Evolutionary conservation across 2,329 filamentous ascomycete species (phyloP).

Genomic region (Dactylellina leptospora): DNA sequence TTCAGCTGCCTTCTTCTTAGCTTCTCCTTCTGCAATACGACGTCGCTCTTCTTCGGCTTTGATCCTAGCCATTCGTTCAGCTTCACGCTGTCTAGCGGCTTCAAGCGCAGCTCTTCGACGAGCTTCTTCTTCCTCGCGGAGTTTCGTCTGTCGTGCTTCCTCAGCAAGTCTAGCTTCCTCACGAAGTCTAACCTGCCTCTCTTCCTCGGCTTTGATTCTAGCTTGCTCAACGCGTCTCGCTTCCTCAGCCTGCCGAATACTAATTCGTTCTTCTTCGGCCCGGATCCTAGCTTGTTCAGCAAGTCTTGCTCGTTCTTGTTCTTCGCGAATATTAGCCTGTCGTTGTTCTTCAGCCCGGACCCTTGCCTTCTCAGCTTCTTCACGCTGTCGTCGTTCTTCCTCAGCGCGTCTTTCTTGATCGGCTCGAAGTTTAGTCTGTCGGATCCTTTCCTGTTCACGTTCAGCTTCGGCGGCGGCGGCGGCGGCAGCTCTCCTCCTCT

Average conservation of each 20-base stretch:
- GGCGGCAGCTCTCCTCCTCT: slow-evolving; percentile 14
- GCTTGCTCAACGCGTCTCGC: slow-evolving; percentile 25
- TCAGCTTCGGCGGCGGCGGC: slow-evolving; percentile 25
- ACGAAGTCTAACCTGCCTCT: slow-evolving; percentile 12
- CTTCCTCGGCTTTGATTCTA: slow-evolving; percentile 19
- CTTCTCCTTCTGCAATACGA: slow-evolving; percentile 25
- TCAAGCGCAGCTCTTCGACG: slow-evolving; percentile 26
- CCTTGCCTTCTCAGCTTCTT: slow-evolving; percentile 17
- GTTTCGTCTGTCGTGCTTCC: slow-evolving; percentile 14
- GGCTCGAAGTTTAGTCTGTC: not conserved
- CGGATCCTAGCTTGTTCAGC: slow-evolving; percentile 27
- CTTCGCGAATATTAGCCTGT: slow-evolving; percentile 12
- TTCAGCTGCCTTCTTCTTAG: slow-evolving; percentile 2
- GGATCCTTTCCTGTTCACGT: not conserved
- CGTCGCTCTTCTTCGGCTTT: slow-evolving; percentile 29
- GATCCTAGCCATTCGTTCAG: slow-evolving; percentile 18
- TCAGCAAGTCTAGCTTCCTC: slow-evolving; percentile 30
- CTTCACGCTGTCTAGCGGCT: slow-evolving; percentile 43
- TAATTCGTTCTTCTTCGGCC: slow-evolving; percentile 8
- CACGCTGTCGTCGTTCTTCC: slow-evolving; percentile 22
- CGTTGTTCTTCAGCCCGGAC: slow-evolving; percentile 19
- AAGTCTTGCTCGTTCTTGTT: slow-evolving; percentile 24
- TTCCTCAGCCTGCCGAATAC: slow-evolving; percentile 25
- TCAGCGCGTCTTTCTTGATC: slow-evolving; percentile 13
- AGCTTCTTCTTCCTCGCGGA: slow-evolving; percentile 43